Evolutionary conservation across 176 grass and related monocot genomes (phyloP).

Genomic region (Saccharum spontaneum): DNA sequence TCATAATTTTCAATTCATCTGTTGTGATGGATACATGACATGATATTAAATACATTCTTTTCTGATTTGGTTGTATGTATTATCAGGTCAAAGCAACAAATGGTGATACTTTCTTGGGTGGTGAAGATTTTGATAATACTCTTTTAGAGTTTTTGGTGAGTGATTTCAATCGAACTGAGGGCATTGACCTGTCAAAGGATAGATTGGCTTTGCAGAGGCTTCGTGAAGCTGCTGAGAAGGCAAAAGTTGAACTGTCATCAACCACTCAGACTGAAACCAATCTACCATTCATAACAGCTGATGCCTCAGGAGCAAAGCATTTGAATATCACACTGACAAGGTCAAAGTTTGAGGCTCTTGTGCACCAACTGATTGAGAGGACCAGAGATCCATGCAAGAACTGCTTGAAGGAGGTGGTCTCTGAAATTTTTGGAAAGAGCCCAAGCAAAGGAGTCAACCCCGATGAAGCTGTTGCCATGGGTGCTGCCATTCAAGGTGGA

Average conservation of each 20-base stretch:
- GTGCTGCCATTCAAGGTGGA: slow-evolving; percentile 18
- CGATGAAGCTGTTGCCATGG: slow-evolving; percentile 12
- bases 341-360: slow-evolving; percentile 32
- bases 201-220: slow-evolving; percentile 29
- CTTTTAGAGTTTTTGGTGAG: slow-evolving; percentile 18
- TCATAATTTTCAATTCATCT: not conserved
- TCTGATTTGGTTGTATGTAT: not conserved
- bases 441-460: slow-evolving; percentile 21
- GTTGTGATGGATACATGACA: not conserved
- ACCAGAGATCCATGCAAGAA: slow-evolving; percentile 30
- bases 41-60: not conserved
- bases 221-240: slow-evolving; percentile 33
- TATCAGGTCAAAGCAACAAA: slow-evolving; percentile 33
- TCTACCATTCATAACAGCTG: slow-evolving; percentile 27
- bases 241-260: slow-evolving; percentile 31
- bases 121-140: slow-evolving; percentile 33
- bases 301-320: slow-evolving; percentile 33
- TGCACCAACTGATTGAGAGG: slow-evolving; percentile 24
- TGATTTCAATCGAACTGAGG: slow-evolving; percentile 22
- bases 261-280: slow-evolving; percentile 22
- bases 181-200: slow-evolving; percentile 18
- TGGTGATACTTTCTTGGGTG: slow-evolving; percentile 31
- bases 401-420: slow-evolving; percentile 23
- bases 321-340: slow-evolving; percentile 34
- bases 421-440: slow-evolving; percentile 23